Evolutionary conservation across 371 early-diverging fungal species (phyloP), one percentile per base, ranked within the genome.

Genomic region (Dipsacomyces acuminosporus): DNA sequence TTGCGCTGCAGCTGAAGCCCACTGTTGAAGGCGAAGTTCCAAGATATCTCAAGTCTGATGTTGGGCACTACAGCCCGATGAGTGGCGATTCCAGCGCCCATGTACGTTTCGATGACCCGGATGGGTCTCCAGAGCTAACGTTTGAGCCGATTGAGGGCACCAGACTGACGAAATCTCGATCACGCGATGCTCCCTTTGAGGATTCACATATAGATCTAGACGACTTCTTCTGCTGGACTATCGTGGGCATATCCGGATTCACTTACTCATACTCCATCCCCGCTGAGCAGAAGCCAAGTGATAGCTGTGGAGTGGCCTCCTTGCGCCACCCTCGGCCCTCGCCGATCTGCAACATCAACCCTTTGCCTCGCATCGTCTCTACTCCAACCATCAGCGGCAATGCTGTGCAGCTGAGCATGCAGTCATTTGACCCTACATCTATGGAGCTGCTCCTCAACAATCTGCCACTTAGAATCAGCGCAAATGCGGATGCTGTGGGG

Each of bases 161-260:
- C 8, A 50, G 54, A 23, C 15, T 54, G n/a, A 36, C 59, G 6
- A 41, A 54, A 13, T 38, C 59, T 3, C 41, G 42, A 5, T 17
- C 52, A n/a, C 54, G 62, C 38, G 59, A 51, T 38, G 19, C 22
- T 5, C 22, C 38, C 22, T 14, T n/a, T 0, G 42, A 41, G 1
- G 48, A 18, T 14, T 21, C 41, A 8, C 48, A 45, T 13, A 71
- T 73, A 42, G 74, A 73, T 48, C 76, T 87, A 17, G 86, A 86
- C 61, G 90, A 89, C 57, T 84, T 79, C 59, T 73, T 89, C 38
- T 89, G 87, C 73, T 89, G 90, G 90, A 89, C 90, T 4, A 86
- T 88, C 48, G 88, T 88, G n/a, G 87, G 88, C 48, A 84, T 88
- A 52, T 71, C 78, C 48, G 74, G 69, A 19, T 66, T 65, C 21